phyloP scores from a whole-genome alignment of 371 early-diverging fungal species.

The Sporodiniella umbellata region DNA sequence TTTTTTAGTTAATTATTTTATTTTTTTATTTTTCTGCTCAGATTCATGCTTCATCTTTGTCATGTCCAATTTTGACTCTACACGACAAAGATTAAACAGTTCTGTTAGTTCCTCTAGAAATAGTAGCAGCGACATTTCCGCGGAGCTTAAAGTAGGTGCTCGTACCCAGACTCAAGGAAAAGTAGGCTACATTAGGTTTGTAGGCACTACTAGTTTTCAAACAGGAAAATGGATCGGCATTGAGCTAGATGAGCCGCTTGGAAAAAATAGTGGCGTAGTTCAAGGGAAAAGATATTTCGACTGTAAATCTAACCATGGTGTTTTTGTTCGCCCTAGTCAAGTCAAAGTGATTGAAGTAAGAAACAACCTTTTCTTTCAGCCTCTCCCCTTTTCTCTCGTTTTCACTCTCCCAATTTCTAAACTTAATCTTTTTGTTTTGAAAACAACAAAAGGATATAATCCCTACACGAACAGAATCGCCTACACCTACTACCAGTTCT shows the following conservation, averaged over 20 bases:
- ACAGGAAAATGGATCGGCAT: conserved; percentile 82
- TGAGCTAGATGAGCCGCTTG: conserved; percentile 66
- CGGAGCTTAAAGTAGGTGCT: conserved; percentile 45
- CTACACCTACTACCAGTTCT: background rate
- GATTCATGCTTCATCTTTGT: background rate
- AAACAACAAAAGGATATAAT: too few relatives aligned
- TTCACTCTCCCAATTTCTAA: too few relatives aligned
- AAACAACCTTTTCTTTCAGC: background rate
- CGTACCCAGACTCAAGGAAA: conserved; percentile 65
- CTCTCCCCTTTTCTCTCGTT: too few relatives aligned
- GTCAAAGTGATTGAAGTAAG: conserved; percentile 39
- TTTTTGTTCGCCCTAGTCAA: conserved; percentile 80
- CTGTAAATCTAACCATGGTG: conserved; percentile 66
- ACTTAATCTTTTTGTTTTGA: too few relatives aligned
- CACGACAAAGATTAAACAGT: conserved; percentile 11
- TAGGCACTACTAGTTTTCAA: conserved; percentile 70
- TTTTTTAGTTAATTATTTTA: background rate
- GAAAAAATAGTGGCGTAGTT: conserved; percentile 81
- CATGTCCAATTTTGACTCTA: conserved; percentile 22
- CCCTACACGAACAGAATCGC: background rate
- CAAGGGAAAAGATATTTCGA: conserved; percentile 82
- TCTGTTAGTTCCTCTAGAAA: conserved; percentile 16
- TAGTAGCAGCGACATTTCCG: conserved; percentile 17
- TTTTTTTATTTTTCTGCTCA: background rate
- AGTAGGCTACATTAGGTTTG: conserved; percentile 61